A percentile compares a stretch with the other conserved stretches of the same genome.
These are phyloP conservation scores for Penicillium janthinellum DNA, from an alignment of 2,329 filamentous ascomycete genomes.

Conservation along the genomic window DNA sequence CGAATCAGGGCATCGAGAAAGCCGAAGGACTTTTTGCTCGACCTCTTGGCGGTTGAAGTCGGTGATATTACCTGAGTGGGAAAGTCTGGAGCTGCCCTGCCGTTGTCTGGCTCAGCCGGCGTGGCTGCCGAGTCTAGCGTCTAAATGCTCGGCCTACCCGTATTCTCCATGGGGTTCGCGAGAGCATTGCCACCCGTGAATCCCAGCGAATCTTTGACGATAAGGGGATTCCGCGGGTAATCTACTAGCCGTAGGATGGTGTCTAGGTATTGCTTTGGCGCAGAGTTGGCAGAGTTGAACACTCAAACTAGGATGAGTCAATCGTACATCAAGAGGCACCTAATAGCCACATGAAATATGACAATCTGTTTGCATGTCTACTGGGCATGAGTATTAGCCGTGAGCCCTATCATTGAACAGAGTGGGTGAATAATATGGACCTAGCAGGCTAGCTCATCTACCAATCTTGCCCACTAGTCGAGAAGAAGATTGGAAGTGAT, in stretches of 20 bases:
- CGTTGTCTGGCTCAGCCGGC: neutral
- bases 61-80: neutral
- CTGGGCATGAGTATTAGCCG: neutral
- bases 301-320: neutral
- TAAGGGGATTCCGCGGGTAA: neutral
- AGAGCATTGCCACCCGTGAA: neutral
- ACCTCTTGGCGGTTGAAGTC: neutral
- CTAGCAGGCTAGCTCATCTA: neutral
- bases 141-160: neutral
- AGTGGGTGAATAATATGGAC: neutral
- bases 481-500: neutral
- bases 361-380: neutral
- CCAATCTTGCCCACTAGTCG: no score
- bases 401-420: neutral
- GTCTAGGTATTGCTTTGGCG: neutral
- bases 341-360: neutral
- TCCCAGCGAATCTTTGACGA: neutral
- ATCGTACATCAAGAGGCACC: neutral
- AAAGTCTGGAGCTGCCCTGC: neutral
- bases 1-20: neutral
- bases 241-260: neutral
- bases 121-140: slow-evolving; percentile 2
- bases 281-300: no score
- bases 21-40: neutral
- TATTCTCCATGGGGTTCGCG: neutral